These are phyloP conservation scores for Bruguiera hainesii DNA, from an alignment of 441 rosid species.

Conservation along the genomic window DNA sequence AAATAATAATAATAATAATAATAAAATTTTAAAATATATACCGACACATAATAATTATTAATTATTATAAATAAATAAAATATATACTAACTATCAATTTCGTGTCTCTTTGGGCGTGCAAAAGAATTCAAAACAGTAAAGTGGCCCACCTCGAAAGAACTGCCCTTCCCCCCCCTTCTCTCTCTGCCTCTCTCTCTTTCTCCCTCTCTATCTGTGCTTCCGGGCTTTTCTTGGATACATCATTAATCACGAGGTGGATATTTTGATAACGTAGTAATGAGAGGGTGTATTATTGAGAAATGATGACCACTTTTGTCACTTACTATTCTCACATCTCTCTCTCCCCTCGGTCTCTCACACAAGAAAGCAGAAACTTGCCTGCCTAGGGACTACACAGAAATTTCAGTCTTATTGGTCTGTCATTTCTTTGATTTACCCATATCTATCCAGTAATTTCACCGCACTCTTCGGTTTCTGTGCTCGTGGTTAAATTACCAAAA, in stretches of 20 bases:
- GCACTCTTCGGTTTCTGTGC: constrained; percentile 24
- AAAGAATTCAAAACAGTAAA: too few species aligned
- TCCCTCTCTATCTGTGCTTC: constrained; percentile 6
- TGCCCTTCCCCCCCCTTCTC: too few species aligned
- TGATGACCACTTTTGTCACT: constrained; percentile 52
- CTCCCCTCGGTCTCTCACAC: neutral
- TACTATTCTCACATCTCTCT: constrained; percentile 8
- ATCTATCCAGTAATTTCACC: constrained; percentile 1
- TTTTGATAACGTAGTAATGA: constrained; percentile 46
- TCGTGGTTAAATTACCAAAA: constrained; percentile 1
- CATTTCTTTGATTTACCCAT: constrained; percentile 15
- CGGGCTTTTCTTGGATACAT: constrained; percentile 35
- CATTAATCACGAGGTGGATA: constrained; percentile 71
- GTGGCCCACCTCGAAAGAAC: too few species aligned
- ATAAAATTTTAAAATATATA: too few species aligned
- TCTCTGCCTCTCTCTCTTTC: neutral
- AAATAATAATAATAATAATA: too few species aligned
- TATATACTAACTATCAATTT: neutral
- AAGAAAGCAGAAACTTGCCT: constrained; percentile 28
- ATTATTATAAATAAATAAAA: too few species aligned
- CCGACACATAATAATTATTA: too few species aligned
- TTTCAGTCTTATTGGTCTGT: constrained; percentile 18
- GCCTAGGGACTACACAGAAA: constrained; percentile 21
- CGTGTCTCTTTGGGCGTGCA: too few species aligned
- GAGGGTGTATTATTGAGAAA: constrained; percentile 59